Conservation (phyloP, 495 filamentous ascomycete species). For the Hypoxylon cercidicola region DNA sequence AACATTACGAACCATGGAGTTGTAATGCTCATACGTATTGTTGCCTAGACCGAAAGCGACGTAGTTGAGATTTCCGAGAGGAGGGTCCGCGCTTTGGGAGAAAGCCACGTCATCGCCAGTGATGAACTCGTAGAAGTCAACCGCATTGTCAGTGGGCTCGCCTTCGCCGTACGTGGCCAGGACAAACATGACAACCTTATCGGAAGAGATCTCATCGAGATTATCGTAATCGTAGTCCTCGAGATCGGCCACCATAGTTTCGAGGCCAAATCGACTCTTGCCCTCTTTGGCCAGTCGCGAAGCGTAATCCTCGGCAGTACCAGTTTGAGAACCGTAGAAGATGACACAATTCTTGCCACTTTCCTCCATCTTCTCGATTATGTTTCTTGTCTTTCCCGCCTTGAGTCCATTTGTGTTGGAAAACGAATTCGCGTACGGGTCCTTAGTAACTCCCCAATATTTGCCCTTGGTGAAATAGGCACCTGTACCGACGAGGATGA, state of each 20-base stretch:
- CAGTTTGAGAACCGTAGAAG: slow-evolving; percentile 98
- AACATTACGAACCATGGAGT: slow-evolving; percentile 95
- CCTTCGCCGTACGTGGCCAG: slow-evolving; percentile 98
- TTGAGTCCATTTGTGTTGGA: slow-evolving; percentile 75
- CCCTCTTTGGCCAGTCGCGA: slow-evolving; percentile 98
- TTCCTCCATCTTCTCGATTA: slow-evolving; percentile 96
- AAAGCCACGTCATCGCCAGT: slow-evolving; percentile 82
- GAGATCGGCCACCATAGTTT: slow-evolving; percentile 98
- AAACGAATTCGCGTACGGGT: slow-evolving; percentile 82
- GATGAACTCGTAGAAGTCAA: slow-evolving; percentile 98
- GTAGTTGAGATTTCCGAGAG: slow-evolving; percentile 87
- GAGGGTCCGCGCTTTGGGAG: slow-evolving; percentile 78
- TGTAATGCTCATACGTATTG: slow-evolving; percentile 99
- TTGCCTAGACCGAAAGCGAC: slow-evolving; percentile 96
- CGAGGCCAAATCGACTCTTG: slow-evolving; percentile 92
- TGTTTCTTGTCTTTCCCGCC: slow-evolving; percentile 89
- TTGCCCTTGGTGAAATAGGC: slow-evolving; percentile 98
- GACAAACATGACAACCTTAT: slow-evolving; percentile 95
- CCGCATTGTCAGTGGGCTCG: slow-evolving; percentile 98
- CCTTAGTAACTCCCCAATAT: slow-evolving; percentile 87
- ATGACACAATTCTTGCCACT: slow-evolving; percentile 96
- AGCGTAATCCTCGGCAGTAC: slow-evolving; percentile 98
- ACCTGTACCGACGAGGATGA: slow-evolving; percentile 83
- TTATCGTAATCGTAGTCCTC: slow-evolving; percentile 99
- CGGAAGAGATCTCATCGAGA: slow-evolving; percentile 85